Evolutionary conservation across 1,284 basidiomycete species (phyloP).

Genomic region (Cystobasidium slooffiae): DNA sequence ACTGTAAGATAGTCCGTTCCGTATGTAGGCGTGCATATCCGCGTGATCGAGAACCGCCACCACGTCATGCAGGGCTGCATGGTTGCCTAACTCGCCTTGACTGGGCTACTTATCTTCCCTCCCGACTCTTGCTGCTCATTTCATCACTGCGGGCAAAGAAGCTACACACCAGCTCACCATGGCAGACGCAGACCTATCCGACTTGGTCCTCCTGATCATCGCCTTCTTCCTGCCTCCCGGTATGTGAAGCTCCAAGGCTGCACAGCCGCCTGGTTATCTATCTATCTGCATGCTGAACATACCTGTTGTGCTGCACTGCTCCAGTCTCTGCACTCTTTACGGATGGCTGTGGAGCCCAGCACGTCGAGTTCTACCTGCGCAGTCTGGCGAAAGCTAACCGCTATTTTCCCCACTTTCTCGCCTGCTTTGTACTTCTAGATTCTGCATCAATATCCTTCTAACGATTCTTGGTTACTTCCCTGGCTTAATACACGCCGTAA

Average conservation of each 20-base stretch:
- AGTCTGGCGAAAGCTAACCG: too few species aligned
- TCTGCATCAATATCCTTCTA: conserved; percentile 26
- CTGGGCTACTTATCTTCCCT: too few species aligned
- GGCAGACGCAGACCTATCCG: conserved; percentile 20
- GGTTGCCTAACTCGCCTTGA: too few species aligned
- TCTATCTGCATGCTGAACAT: not conserved
- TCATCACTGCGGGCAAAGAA: not conserved
- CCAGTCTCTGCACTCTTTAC: conserved; percentile 21
- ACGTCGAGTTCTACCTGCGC: too few species aligned
- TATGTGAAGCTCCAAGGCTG: not conserved
- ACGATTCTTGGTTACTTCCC: conserved; percentile 27
- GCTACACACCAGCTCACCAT: not conserved
- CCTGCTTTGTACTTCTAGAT: not conserved
- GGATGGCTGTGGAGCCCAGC: conserved; percentile 21
- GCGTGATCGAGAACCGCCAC: too few species aligned
- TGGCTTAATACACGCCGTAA: conserved; percentile 32
- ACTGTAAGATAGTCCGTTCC: too few species aligned
- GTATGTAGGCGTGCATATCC: too few species aligned
- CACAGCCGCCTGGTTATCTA: not conserved
- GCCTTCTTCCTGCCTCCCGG: conserved; percentile 26
- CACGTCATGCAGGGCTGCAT: too few species aligned
- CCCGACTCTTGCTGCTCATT: too few species aligned
- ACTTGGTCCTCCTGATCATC: conserved; percentile 19
- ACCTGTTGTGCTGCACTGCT: not conserved
- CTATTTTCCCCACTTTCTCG: too few species aligned